Base-by-base conservation (phyloP, 352 stramenopile genomes). In the Pythium vanterpoolii region DNA sequence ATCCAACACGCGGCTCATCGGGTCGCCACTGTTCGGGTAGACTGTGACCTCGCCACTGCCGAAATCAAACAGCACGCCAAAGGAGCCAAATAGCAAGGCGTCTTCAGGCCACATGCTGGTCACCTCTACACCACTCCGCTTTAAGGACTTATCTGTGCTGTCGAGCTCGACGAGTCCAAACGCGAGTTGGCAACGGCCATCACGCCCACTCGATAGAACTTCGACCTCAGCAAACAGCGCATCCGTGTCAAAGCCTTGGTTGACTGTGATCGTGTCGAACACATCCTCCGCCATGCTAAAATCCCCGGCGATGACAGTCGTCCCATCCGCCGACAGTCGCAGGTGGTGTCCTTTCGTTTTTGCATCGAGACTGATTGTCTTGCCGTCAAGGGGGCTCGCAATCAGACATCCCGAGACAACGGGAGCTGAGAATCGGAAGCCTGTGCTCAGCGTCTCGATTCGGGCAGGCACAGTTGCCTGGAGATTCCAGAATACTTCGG, bases 61-160 rank as follows among this genome's bases (percentile, higher is more conserved):
- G 36, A 95, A 90, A 64, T 95, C 83, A 65, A 90, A 93, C 11
- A 93, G 69, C 28, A 89, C 68, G 1, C 86, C 86, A n/a, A 95
- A 76, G 21, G 76, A 59, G 8, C 68, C 73, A 58, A 51, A 74
- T 0, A 76, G 38, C 18, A 69, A 18, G 4, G 74, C 40, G 3
- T 82, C 69, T 18, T 87, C 77, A 10, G 48, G 27, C 39, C 56
- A 76, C 5, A 64, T 74, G 28, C 59, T 79, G 14, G 72, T 74
- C 4, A 87, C 48, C 9, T 74, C 67, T 8, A 84, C 42, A 24
- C 71, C 68, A 26, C 54, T 42, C 18, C 44, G 50, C 8, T 46
- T 62, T 13, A 39, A 36, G 1, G 71, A 62, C 14, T 79, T 64
- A 0, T 69, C 55, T 1, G 27, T 33, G 28, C 72, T 86, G 30